Evolutionary conservation across 306 rosid species (phyloP).

Genomic region (Carpinus viminea): DNA sequence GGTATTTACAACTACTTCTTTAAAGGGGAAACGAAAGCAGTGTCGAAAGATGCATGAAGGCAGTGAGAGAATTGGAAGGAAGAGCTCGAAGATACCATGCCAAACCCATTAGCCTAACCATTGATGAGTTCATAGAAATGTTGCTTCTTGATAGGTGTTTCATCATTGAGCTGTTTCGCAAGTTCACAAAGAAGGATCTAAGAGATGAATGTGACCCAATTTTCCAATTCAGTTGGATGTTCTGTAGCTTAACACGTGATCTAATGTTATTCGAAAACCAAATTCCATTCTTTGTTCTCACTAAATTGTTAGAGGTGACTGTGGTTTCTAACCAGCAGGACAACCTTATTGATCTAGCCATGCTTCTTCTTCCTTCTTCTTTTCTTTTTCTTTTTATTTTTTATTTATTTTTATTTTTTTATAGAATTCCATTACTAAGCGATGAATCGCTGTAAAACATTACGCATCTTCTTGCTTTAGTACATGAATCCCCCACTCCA

Average conservation of each 20-base stretch:
- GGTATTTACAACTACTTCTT: neutral
- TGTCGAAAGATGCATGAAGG: neutral
- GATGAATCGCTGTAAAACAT: neutral
- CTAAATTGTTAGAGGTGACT: neutral
- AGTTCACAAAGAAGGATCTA: no score
- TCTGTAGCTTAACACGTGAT: neutral
- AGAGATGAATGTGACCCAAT: neutral
- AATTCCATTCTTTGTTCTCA: neutral
- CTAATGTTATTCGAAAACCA: neutral
- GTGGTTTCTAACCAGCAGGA: neutral
- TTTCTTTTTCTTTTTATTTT: no score
- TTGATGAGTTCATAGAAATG: neutral
- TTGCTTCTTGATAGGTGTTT: neutral
- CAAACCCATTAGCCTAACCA: neutral
- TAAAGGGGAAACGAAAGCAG: neutral
- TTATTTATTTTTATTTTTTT: no score
- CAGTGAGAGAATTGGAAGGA: neutral
- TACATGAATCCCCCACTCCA: neutral
- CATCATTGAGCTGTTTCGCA: neutral
- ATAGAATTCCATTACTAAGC: no score
- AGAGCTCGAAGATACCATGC: neutral
- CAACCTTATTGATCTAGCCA: no score
- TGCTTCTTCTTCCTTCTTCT: no score
- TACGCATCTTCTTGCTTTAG: neutral
- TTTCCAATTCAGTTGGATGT: neutral